These are phyloP conservation scores for Dissophora globulifera DNA, from an alignment of 192 early-diverging fungal genomes.

Conservation along the genomic window DNA sequence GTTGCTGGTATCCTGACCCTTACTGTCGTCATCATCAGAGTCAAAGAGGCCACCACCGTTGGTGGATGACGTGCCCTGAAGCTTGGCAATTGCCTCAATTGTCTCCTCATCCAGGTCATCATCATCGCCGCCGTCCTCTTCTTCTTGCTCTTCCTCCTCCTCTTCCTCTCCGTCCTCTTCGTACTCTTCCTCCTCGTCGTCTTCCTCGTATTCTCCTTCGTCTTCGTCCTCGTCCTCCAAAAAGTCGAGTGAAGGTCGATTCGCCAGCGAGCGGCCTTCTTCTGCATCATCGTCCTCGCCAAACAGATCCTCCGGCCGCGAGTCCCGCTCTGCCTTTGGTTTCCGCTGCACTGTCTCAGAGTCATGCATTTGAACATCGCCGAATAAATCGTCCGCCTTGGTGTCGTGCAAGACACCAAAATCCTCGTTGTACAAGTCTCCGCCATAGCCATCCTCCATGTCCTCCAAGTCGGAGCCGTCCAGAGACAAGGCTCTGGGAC, in stretches of 20 bases:
- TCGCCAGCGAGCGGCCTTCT: conserved; percentile 7
- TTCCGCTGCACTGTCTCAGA: background rate
- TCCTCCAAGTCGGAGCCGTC: conserved; percentile 44
- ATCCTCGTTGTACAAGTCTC: conserved; percentile 20
- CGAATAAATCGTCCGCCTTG: conserved; percentile 41
- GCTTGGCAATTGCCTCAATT: conserved; percentile 34
- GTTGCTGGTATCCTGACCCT: conserved; percentile 8
- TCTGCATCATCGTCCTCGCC: conserved; percentile 42
- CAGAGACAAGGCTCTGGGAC: conserved; percentile 27
- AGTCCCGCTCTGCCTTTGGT: conserved; percentile 32
- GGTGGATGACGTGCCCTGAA: conserved; percentile 17
- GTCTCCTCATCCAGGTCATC: conserved; percentile 46
- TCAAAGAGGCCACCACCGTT: conserved; percentile 37
- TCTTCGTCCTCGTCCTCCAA: conserved; percentile 43
- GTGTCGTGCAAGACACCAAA: conserved; percentile 31
- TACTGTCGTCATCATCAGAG: conserved; percentile 38
- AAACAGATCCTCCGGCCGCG: conserved; percentile 40
- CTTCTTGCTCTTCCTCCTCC: conserved; percentile 28
- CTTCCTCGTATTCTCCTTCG: conserved; percentile 20
- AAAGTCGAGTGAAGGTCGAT: conserved; percentile 28
- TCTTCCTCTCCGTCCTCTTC: conserved; percentile 14
- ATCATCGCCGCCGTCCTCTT: conserved; percentile 39
- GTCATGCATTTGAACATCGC: conserved; percentile 15
- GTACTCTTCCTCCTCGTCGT: conserved; percentile 36
- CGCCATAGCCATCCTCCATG: conserved; percentile 6